Evolutionary conservation across 306 rosid species (phyloP), one percentile per base, ranked within the genome.

Genomic region (Lithocarpus polystachyus): DNA sequence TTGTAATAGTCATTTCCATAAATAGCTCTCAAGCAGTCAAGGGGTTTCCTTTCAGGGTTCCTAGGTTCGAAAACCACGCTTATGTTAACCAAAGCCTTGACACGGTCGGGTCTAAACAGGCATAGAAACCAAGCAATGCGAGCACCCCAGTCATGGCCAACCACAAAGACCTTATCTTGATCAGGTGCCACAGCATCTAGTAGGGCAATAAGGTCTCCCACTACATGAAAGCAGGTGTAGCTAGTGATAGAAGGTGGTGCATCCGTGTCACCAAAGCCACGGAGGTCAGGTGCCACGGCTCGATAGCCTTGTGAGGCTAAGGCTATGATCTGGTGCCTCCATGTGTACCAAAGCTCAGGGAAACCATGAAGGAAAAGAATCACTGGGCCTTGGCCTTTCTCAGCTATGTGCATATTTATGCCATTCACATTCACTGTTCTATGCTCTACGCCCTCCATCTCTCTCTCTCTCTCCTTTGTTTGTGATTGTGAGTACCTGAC

Each of bases 61-160:
- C 97, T 84, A 5, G 92, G 96, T 51, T 0, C 77, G 52, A 88
- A 92, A 8, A 67, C 24, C 18, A 86, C 91, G 33, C 97, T 92
- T 83, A 88, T 7, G 74, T 80, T 92, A 40, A 94, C 86, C 53
- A 92, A 53, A 65, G 93, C 97, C 80, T 68, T 88, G 51, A 92
- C 81, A 64, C 90, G 29, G 6, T 94, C 93, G 0, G 97, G 94
- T 15, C 97, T 86, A 71, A 83, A 89, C 37, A 87, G 82, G 20
- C 93, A 89, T 19, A 94, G 94, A 12, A 28, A 40, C 96, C 97
- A 94, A 40, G 94, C 92, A 4, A 71, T 81, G 3, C 86, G 0
- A 2, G 94, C 97, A n/a, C 98, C 98, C 98, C 94, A 92, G 56
- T 94, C 97, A 68, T 92, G 97, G 0, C 82, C 98, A 13, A 94